phyloP scores from a whole-genome alignment of 441 rosid species.

The Macaranga tanarius region DNA sequence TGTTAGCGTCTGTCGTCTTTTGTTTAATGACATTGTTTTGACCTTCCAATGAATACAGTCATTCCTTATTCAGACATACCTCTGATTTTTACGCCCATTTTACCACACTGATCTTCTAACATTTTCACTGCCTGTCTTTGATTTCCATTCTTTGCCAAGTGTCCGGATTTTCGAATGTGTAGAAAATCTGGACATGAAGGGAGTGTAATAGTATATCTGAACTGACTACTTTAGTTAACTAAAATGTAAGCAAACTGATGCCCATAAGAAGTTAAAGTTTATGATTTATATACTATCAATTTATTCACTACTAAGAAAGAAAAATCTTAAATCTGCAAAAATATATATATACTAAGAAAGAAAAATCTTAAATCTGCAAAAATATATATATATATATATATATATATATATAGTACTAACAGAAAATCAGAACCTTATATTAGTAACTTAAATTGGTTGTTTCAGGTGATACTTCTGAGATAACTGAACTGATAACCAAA shows the following conservation, averaged over 20 bases:
- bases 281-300: too few species aligned
- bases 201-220: not conserved
- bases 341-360: too few species aligned
- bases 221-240: too few species aligned
- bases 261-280: not conserved
- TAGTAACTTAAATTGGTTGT: not conserved
- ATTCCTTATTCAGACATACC: not conserved
- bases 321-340: too few species aligned
- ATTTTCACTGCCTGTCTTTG: not conserved
- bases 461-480: not conserved
- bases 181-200: not conserved
- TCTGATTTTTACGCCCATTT: not conserved
- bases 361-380: too few species aligned
- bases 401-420: not conserved
- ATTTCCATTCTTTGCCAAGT: too few species aligned
- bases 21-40: not conserved
- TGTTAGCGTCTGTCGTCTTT: not conserved
- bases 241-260: too few species aligned
- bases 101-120: too few species aligned
- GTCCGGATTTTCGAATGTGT: too few species aligned
- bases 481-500: not conserved
- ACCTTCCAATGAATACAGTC: not conserved
- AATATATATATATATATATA: too few species aligned
- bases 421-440: not conserved
- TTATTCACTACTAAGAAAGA: too few species aligned